Base-by-base conservation (phyloP, 352 stramenopile genomes). In the Phytophthora palmivora region DNA sequence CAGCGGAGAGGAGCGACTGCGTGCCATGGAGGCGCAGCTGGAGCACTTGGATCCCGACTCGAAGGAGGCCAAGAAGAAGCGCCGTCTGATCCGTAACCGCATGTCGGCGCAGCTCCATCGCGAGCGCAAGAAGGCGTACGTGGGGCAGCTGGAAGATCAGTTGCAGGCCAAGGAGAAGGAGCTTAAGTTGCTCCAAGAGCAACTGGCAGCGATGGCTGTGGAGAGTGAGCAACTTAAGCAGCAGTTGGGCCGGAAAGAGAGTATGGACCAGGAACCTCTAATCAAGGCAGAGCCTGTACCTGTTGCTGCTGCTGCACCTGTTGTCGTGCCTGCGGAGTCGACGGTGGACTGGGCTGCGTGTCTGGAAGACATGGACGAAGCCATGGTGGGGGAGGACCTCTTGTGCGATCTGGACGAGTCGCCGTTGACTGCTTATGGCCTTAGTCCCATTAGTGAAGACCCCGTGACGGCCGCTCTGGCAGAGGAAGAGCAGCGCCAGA, bases 31-130 rank as follows among this genome's bases (percentile, higher is more conserved):
- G 50, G 78, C 84, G 26, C 87, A 95, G 59, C 70, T 95, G 15
- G 81, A 94, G 61, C 87, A 82, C 45, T 66, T 95, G 41, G 85
- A 95, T 46, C 84, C 87, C 7, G 87, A 95, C 62, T 95, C 87
- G 53, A 95, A 95, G 54, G 87, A 95, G 54, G 85, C 87, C 49
- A 95, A 95, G 80, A 95, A 95, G 76, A 95, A 95, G 72, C 84
- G 87, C 18, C 83, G 87, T 6, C 58, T 95, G 6, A 95, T 95
- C 39, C 87, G 87, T 41, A 95, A 95, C 62, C 87, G 87, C 72
- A 95, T 95, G 87, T 94, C 84, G 51, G 87, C 87, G 15, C 87
- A 95, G 58, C 78, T 95, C 32, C 87, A 95, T 56, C 84, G 87
- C 21, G 87, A 95, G 56, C 87, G 87, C 55, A 95, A 95, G 71